Evolutionary conservation across 2,329 filamentous ascomycete species (phyloP), one percentile per base, ranked within the genome.

Genomic region (Aotearoamyces nothofagi): DNA sequence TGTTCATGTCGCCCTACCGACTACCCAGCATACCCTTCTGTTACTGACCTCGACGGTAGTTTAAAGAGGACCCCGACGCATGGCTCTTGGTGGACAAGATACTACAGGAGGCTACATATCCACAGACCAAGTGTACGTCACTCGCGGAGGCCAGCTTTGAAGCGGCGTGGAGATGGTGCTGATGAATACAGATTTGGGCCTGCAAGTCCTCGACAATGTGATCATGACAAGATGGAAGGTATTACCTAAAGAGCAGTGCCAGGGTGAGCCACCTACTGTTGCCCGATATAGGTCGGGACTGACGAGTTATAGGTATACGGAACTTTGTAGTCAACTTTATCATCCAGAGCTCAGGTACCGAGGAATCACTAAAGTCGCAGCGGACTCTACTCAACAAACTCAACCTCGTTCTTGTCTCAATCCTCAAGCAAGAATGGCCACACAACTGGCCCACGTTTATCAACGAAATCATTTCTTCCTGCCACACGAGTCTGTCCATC

Each of bases 391-490:
- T 98, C 50, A 96, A 96, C 69, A 98, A 98, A 64, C 75, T 98
- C 37, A 98, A 98, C 50, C 70, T 98, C 46, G 87, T 96, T 33
- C 78, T 98, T 39, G 83, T 98, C 44, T 94, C 86, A 33, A 87
- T 98, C 39, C 64, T 98, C 50, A 98, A 98, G 66, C 90, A 98
- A 59, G 90, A 98, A 58, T 98, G 90, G 90, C 90, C 90, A 33
- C 87, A 96, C 59, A 92, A 98, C 64, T 98, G 92, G 90, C 90
- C 92, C 8, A 93, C 84, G 12, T 98, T 98, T 57, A 96, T 98
- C 68, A 96, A 96, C 63, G 90, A 98, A 62, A 98, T 98, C 56
- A 84, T 98, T 45, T 79, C 83, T 13, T 87, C 90, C 32, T 96
- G 86, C 58, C 86, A 92, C 53, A 87, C 82, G 42, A 94, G 80